A percentile compares a stretch with the other conserved stretches of the same genome.
phyloP scores from a whole-genome alignment of 2,329 filamentous ascomycete genomes.

The Diaporthe humulicola region DNA sequence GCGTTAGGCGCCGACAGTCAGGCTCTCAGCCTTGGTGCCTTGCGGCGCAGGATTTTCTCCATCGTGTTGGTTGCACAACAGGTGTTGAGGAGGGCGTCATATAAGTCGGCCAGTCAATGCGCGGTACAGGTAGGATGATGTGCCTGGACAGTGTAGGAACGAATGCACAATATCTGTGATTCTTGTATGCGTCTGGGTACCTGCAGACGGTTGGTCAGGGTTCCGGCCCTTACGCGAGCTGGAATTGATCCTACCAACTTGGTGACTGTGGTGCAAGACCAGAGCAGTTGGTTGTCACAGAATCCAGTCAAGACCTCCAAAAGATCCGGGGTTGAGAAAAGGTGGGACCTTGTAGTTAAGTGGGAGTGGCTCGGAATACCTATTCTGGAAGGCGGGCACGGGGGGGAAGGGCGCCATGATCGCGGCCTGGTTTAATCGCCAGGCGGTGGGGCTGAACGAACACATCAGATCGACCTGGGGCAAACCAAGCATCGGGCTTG shows the following conservation, averaged over 20 bases:
- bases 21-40: constrained; percentile 4
- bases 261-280: neutral
- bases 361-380: constrained; percentile 11
- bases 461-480: constrained; percentile 13
- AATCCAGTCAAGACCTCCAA: neutral
- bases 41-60: neutral
- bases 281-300: neutral
- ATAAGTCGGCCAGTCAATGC: neutral
- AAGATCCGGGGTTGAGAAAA: neutral
- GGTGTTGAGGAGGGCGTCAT: neutral
- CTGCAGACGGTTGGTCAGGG: neutral
- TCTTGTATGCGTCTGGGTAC: neutral
- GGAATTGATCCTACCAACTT: neutral
- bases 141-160: neutral
- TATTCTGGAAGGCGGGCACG: neutral
- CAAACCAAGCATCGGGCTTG: neutral
- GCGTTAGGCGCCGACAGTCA: constrained; percentile 8
- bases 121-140: neutral
- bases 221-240: neutral
- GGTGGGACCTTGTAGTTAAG: neutral
- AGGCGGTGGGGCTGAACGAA: constrained; percentile 29
- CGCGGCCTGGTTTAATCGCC: constrained; percentile 1
- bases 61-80: constrained; percentile 28
- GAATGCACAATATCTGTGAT: neutral
- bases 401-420: neutral